Conservation (phyloP, 345 rosid species). For the Mallotus nudiflorus region DNA sequence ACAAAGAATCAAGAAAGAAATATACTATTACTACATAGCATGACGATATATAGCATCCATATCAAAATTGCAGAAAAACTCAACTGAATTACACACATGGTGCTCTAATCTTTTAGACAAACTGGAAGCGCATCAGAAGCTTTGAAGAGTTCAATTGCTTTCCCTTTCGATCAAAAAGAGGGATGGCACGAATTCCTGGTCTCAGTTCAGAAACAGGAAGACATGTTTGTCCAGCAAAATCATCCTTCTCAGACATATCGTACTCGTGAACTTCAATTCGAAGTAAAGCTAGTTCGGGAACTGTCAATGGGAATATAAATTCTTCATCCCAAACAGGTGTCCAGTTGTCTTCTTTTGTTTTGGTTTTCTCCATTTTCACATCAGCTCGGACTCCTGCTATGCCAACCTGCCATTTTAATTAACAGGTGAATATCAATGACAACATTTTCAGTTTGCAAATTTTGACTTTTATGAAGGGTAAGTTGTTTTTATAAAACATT, state of each 20-base stretch:
- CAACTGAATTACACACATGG: background rate
- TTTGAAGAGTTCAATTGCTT: constrained; percentile 16
- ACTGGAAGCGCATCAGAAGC: constrained; percentile 30
- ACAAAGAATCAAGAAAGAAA: background rate
- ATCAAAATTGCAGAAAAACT: background rate
- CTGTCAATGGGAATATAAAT: constrained; percentile 25
- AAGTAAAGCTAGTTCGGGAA: constrained; percentile 34
- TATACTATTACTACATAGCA: background rate
- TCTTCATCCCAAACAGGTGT: constrained; percentile 32
- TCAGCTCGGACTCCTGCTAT: constrained; percentile 32
- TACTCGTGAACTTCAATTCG: constrained; percentile 31
- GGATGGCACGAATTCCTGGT: constrained; percentile 28
- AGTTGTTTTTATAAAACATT: too few species aligned
- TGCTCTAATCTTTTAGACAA: background rate
- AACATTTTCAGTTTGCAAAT: background rate
- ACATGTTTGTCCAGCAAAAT: constrained; percentile 31
- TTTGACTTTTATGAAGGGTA: too few species aligned
- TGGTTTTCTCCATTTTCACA: constrained; percentile 19
- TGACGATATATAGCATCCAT: background rate
- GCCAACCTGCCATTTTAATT: constrained; percentile 19
- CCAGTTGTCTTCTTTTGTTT: constrained; percentile 26
- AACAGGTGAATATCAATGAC: background rate
- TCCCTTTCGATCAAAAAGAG: constrained; percentile 30
- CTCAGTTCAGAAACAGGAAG: constrained; percentile 30
- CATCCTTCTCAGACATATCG: constrained; percentile 22